Percentiles rank a stretch among this genome's conserved stretches.
Evolutionary conservation across 306 rosid genomes (phyloP).

Genomic region (Cyamopsis tetragonoloba): DNA sequence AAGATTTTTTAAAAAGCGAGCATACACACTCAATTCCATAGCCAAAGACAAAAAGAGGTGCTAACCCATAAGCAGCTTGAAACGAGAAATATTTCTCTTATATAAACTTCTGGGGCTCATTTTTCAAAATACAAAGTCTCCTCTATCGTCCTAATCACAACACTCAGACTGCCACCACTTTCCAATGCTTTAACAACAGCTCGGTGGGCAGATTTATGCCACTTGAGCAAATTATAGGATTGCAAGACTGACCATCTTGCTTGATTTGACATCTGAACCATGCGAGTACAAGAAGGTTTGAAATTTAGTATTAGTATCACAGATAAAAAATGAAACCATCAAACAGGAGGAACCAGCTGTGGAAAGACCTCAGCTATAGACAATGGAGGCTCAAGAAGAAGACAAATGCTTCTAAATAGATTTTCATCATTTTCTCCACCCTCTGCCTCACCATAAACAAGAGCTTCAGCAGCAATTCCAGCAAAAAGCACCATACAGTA

Average conservation of each 20-base stretch:
- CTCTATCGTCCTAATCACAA: slow-evolving; percentile 79
- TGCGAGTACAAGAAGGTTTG: slow-evolving; percentile 16
- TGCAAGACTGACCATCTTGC: slow-evolving; percentile 97
- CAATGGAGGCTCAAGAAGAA: slow-evolving; percentile 81
- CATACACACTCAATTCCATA: background rate
- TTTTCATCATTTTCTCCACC: slow-evolving; percentile 99
- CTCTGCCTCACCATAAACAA: slow-evolving; percentile 90
- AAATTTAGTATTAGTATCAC: background rate
- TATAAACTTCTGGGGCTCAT: slow-evolving; percentile 31
- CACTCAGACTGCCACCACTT: slow-evolving; percentile 63
- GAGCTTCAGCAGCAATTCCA: slow-evolving; percentile 98
- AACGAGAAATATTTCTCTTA: background rate
- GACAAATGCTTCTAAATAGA: slow-evolving; percentile 68
- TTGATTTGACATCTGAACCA: slow-evolving; percentile 83
- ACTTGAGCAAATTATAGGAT: slow-evolving; percentile 90
- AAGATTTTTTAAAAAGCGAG: background rate
- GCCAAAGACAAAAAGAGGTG: background rate
- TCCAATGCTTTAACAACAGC: slow-evolving; percentile 90
- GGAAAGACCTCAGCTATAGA: slow-evolving; percentile 70
- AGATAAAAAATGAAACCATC: background rate
- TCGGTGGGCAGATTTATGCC: slow-evolving; percentile 78
- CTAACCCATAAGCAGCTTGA: slow-evolving; percentile 29
- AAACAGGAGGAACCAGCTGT: slow-evolving; percentile 18
- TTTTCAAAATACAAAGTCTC: slow-evolving; percentile 47
- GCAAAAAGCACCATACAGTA: slow-evolving; percentile 98